These are phyloP conservation scores for Tulasnella sp. DNA, from an alignment of 768 basidiomycete genomes.

Conservation along the genomic window DNA sequence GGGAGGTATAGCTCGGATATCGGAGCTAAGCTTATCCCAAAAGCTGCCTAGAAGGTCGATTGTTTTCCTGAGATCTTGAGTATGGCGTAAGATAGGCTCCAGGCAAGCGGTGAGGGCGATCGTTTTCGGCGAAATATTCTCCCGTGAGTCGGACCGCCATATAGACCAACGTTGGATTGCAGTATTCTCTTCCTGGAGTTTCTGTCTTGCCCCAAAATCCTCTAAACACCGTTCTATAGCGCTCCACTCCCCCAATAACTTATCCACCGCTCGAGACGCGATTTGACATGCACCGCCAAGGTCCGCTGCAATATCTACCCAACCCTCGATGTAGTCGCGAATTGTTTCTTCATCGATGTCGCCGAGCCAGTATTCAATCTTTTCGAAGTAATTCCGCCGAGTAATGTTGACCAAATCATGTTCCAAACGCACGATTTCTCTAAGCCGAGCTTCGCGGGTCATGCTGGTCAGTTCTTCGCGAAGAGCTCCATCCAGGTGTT, in stretches of 20 bases:
- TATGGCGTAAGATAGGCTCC: neutral
- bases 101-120: neutral
- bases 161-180: neutral
- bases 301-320: neutral
- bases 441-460: neutral
- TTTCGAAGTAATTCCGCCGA: neutral
- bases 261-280: conserved; percentile 39
- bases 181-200: neutral
- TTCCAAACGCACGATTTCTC: neutral
- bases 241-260: conserved; percentile 33
- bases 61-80: neutral
- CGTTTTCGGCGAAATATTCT: neutral
- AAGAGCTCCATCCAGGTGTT: neutral
- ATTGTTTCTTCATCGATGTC: neutral
- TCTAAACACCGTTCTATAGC: neutral
- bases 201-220: neutral
- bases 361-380: neutral
- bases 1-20: neutral
- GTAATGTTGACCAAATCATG: neutral
- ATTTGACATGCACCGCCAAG: neutral
- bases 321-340: neutral
- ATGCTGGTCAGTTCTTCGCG: neutral
- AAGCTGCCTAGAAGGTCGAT: neutral
- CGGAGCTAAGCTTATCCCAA: neutral
- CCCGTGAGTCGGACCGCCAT: neutral